Base-by-base conservation (phyloP, 2,329 filamentous ascomycete species). In the Dactylellina drechsleri region DNA sequence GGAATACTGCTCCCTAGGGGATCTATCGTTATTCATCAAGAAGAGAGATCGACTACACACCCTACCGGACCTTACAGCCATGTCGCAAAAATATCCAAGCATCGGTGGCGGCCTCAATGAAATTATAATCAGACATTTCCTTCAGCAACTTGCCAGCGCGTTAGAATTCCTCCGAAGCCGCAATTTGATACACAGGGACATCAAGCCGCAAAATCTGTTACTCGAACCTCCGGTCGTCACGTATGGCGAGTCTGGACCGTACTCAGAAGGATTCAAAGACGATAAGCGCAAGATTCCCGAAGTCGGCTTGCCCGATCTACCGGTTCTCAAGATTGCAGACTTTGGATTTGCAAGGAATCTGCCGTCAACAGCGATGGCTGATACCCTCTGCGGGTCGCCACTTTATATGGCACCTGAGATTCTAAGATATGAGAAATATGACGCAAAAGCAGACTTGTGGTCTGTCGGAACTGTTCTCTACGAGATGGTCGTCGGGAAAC, bases 321-420 rank as follows among this genome's bases (percentile, higher is more conserved):
- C 95, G 3, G 96, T 98, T 90, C 87, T 99, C 74, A 99, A 99
- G 84, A 90, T 99, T 79, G 95, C 95, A 68, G 95, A 99, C 83
- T 99, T 99, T 81, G 95, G 95, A n/a, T 99, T 99, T 81, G 95
- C 95, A 66, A 89, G 95, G 66, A 92, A 96, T 66, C 84, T 99
- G 57, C 94, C 95, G 1, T 89, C 92, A 6, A 96, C 94, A 0
- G 94, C 93, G 4, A 86, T 99, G 77, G 95, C 95, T 10, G 95
- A 99, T 82, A 99, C 95, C 0, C 87, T 99, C 0, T 99, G 95
- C 82, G 95, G 95, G 16, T 98, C 95, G 12, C 95, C 95, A 8
- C 85, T 99, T 26, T 99, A 99, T 84, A 99, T 99, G 95, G 95
- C 95, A 0, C 95, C 95, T 2, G 95, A 99, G 83, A 99, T 99